These are phyloP conservation scores for Epicoccum nigrum DNA, from an alignment of 2,329 filamentous ascomycete genomes.

Conservation along the genomic window DNA sequence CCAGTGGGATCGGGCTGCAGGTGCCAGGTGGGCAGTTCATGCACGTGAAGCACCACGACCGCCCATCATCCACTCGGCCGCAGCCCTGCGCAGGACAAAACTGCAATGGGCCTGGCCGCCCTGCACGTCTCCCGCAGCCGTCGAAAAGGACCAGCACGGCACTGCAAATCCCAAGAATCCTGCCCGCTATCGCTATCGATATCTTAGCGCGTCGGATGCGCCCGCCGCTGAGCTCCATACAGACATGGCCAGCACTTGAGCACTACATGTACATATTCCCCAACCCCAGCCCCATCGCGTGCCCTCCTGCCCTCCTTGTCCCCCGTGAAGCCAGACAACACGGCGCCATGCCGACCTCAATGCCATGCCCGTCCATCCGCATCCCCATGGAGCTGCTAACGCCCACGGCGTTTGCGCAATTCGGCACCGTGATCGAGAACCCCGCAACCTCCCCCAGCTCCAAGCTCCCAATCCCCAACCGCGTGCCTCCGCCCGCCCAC, in stretches of 20 bases:
- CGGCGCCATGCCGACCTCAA: constrained; percentile 46
- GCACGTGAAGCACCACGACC: neutral
- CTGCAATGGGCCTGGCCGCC: no score
- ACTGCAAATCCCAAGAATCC: neutral
- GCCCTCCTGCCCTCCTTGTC: neutral
- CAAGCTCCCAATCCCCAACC: constrained; percentile 54
- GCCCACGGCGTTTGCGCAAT: constrained; percentile 71
- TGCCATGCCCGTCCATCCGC: constrained; percentile 48
- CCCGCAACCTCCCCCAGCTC: constrained; percentile 60
- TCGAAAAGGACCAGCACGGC: neutral
- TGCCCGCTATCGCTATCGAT: constrained; percentile 24
- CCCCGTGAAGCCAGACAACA: neutral
- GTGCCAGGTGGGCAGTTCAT: no score
- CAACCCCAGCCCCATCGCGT: constrained; percentile 17
- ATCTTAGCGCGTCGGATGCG: constrained; percentile 26
- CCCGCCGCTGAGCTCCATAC: constrained; percentile 13
- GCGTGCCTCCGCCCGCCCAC: constrained; percentile 53
- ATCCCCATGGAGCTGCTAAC: constrained; percentile 72
- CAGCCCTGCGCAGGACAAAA: no score
- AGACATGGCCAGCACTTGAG: constrained; percentile 7
- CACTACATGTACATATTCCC: no score
- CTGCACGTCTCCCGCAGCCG: no score
- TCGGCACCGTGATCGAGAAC: constrained; percentile 83
- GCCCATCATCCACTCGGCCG: no score
- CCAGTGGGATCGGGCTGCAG: no score